A percentile compares a stretch with the other conserved stretches of the same genome.
Conservation (phyloP, 2,329 filamentous ascomycete genomes). For the Monosporascus sp. region DNA sequence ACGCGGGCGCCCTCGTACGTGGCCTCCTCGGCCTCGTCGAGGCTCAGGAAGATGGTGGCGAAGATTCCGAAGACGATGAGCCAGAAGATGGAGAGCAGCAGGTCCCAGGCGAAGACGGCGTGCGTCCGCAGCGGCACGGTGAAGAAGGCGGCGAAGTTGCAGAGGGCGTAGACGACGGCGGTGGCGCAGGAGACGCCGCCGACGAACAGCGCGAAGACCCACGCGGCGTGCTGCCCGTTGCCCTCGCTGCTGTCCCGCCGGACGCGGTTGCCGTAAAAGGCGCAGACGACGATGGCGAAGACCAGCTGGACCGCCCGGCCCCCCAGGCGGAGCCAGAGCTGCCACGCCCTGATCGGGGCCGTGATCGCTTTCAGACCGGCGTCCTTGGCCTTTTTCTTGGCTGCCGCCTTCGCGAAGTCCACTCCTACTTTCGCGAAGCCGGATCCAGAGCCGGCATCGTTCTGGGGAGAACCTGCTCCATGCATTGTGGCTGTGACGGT, state of each 20-base stretch:
- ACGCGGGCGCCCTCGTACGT: slow-evolving; percentile 32
- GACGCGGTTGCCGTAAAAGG: slow-evolving; percentile 63
- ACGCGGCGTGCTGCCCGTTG: slow-evolving; percentile 46
- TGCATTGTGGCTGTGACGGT: background rate
- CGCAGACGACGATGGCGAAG: slow-evolving; percentile 62
- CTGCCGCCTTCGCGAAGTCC: background rate
- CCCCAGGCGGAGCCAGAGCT: slow-evolving; percentile 39
- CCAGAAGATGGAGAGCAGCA: slow-evolving; percentile 46
- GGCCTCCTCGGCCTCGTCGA: slow-evolving; percentile 35
- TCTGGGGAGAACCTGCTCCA: background rate
- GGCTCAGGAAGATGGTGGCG: slow-evolving; percentile 61
- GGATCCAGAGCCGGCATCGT: background rate
- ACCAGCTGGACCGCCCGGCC: slow-evolving; percentile 65
- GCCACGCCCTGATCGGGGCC: background rate
- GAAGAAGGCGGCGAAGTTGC: slow-evolving; percentile 10
- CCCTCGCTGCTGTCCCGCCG: slow-evolving; percentile 32
- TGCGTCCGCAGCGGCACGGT: slow-evolving; percentile 22
- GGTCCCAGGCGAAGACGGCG: slow-evolving; percentile 40
- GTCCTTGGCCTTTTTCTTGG: background rate
- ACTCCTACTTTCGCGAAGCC: background rate
- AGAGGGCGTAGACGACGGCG: slow-evolving; percentile 34
- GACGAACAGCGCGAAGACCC: slow-evolving; percentile 59
- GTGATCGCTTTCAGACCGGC: too few relatives aligned
- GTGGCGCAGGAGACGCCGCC: slow-evolving; percentile 50
- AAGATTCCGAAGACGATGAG: slow-evolving; percentile 67